A percentile compares a stretch with the other conserved stretches of the same genome.
These are phyloP conservation scores for Leccinum subgranulosum DNA, from an alignment of 768 basidiomycete species.

Conservation along the genomic window DNA sequence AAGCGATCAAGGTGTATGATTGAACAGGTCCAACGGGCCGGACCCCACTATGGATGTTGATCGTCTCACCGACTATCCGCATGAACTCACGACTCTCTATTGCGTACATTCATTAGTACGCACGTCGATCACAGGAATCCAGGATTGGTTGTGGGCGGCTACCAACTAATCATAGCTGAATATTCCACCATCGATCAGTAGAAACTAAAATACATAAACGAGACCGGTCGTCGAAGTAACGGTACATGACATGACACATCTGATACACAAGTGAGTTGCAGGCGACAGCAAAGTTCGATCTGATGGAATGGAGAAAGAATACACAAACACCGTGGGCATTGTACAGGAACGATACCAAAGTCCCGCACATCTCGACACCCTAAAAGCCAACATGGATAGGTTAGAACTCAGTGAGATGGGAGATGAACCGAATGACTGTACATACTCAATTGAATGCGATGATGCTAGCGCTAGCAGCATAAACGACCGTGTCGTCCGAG, in stretches of 20 bases:
- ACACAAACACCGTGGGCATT: neutral
- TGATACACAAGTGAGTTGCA: neutral
- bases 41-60: no score
- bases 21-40: no score
- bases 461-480: conserved; percentile 3
- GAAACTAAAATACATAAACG: neutral
- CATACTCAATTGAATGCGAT: conserved; percentile 3
- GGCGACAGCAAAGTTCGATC: neutral
- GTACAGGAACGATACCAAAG: neutral
- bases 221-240: neutral
- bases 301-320: neutral
- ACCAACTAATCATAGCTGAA: no score
- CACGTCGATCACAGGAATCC: no score
- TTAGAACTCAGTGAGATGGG: neutral
- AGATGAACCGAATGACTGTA: neutral
- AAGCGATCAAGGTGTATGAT: no score
- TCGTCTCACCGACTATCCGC: no score
- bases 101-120: no score
- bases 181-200: no score
- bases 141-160: no score
- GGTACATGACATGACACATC: neutral
- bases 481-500: conserved; percentile 6
- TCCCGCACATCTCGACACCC: neutral
- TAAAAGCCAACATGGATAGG: neutral
- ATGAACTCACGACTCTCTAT: no score